Base-by-base conservation (phyloP, 2,329 filamentous ascomycete species). In the Neofusicoccum laricinum region DNA sequence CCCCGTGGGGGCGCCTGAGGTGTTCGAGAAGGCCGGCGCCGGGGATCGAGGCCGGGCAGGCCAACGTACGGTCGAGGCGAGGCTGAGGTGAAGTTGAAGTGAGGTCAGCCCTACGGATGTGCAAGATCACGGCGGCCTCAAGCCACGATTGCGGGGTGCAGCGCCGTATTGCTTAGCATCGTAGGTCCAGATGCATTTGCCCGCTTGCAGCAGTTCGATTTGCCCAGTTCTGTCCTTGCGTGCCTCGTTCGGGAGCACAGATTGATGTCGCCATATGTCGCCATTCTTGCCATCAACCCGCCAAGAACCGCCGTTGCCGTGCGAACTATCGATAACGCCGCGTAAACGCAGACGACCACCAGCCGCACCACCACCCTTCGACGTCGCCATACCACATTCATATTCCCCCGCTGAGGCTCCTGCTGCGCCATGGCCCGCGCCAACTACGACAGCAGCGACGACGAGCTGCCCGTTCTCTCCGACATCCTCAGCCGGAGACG, bases 201-300 rank as follows among this genome's bases (percentile, higher is more conserved):
- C 55, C 55, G 30, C 12, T 59, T 59, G 40, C 55, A 59, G 55
- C 55, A 59, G 17, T 46, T 59, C 41, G 55, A 59, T 59, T 48
- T 59, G 41, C 55, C 41, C 25, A 11, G 5, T 38, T 32, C 7
- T n/a, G 25, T 38, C 53, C 53, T 58, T 58, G 53, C 53, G 38
- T 32, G 14, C 55, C 55, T 46, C 55, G 55, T 59, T 58, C 17
- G 55, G 55, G 30, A 17, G 40, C 55, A 36, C 40, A 38, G 25
- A 19, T 36, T 59, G 55, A 59, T 59, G 55, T 59, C 55, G 61
- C 61, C 61, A 62, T 51, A 43, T 51, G 48, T 63, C 61, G 48
- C 61, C 61, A 43, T 63, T 19, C 38, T 43, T 48, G 61, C 48
- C 61, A 14, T 55, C 38, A 63, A 25, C 40, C 11, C 17, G 61